These are phyloP conservation scores for Mortierella hygrophila DNA, from an alignment of 192 early-diverging fungal species.

Conservation along the genomic window DNA sequence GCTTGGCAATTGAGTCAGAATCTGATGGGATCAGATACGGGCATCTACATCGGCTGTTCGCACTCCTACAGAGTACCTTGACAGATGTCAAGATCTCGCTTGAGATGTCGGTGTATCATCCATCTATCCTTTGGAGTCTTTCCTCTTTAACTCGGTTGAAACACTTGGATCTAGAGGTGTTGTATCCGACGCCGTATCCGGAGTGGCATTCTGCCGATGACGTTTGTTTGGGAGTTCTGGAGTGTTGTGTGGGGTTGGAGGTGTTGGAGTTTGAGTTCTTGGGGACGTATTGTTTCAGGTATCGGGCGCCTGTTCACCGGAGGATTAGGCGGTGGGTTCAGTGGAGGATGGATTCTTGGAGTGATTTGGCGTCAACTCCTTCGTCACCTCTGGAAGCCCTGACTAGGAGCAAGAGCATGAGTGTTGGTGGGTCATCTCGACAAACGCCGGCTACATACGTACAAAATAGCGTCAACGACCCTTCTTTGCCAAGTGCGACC, in stretches of 20 bases:
- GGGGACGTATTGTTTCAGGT: too few species aligned
- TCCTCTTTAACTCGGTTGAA: neutral
- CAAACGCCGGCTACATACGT: too few species aligned
- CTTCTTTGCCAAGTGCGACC: too few species aligned
- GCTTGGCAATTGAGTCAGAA: neutral
- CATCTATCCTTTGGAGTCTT: neutral
- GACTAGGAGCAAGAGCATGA: neutral
- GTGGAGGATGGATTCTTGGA: neutral
- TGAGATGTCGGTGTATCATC: neutral
- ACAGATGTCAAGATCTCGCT: neutral
- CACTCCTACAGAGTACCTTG: neutral
- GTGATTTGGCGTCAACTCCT: neutral
- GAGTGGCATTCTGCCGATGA: neutral
- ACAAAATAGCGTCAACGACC: neutral
- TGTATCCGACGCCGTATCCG: neutral
- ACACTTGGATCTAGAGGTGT: neutral
- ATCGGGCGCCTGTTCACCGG: neutral
- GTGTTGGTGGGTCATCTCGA: too few species aligned
- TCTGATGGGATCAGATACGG: neutral
- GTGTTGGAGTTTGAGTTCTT: too few species aligned
- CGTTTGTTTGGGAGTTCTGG: too few species aligned
- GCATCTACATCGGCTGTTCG: neutral
- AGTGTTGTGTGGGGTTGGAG: too few species aligned
- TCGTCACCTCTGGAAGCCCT: neutral
- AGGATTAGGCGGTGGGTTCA: neutral